Base-by-base conservation (phyloP, 2,329 filamentous ascomycete genomes). In the Ophiostoma fasciatum region DNA sequence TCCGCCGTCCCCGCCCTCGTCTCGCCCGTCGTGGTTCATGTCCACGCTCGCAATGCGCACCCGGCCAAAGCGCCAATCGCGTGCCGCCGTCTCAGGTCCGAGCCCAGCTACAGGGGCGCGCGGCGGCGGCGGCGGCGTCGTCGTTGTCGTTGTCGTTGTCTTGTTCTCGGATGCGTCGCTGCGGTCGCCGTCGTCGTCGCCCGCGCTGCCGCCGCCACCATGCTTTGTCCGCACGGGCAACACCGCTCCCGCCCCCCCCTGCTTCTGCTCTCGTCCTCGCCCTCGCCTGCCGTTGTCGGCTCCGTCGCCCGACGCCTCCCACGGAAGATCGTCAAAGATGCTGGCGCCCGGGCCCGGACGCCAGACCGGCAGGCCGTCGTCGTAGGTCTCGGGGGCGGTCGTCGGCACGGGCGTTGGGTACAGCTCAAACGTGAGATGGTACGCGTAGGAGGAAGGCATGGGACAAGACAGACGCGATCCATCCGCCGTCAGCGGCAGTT, bases 31-130 rank as follows among this genome's bases (percentile, higher is more conserved):
- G n/a, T 33, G 26, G 17, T 35, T 33, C 66, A 87, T 77, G 55
- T 93, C 81, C 54, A 94, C 75, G 49, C 82, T 82, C 54, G 88
- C 76, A 28, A 94, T 73, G 36, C 68, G 71, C 35, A 96, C 68
- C n/a, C 64, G 65, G 30, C 79, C 82, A 53, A 92, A 84, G 36
- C 90, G 69, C 78, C 82, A 88, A 55, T 96, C 88, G 37, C 57
- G 61, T 4, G 59, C 57, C 3, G 72, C 71, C 29, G 58, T 63
- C 40, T 59, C 52, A 2, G 64, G 64, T 13, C 59, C 57, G 37
- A 71, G 59, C 4, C 62, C 63, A 13, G 60, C 55, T 25, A 48
- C 53, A 15, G 18, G n/a, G n/a, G n/a, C n/a, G n/a, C n/a, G n/a
- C n/a, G n/a, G n/a, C n/a, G n/a, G n/a, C 28, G 38, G 37, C 42